Conservation (phyloP, 306 rosid genomes). For the Neltuma alba region DNA sequence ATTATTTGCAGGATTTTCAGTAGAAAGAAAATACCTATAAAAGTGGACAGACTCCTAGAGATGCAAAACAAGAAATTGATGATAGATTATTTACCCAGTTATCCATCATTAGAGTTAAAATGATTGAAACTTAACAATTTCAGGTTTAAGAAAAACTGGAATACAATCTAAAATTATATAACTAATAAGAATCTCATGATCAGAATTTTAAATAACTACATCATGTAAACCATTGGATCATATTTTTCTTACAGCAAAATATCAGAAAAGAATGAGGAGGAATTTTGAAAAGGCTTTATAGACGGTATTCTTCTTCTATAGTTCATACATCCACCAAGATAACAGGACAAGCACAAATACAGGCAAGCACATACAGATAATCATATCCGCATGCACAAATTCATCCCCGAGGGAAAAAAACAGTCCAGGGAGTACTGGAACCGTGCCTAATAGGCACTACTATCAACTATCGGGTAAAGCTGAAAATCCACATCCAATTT, state of each 20-base stretch:
- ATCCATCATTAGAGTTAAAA: background rate
- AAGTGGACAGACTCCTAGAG: conserved; percentile 19
- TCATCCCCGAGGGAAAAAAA: background rate
- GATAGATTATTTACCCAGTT: background rate
- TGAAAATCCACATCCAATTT: background rate
- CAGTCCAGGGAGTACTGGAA: background rate
- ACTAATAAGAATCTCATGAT: conserved; percentile 18
- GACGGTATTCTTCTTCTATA: background rate
- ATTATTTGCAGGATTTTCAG: conserved; percentile 34
- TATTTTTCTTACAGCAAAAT: background rate
- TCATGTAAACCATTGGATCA: conserved; percentile 10
- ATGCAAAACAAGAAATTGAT: conserved; percentile 17
- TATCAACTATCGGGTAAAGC: background rate
- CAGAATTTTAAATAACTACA: conserved; percentile 21
- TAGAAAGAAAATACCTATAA: conserved; percentile 18
- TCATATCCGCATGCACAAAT: background rate
- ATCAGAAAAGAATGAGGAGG: background rate
- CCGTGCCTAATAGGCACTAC: background rate
- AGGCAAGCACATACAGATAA: background rate
- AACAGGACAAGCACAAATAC: background rate
- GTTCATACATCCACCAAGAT: background rate
- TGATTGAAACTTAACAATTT: background rate
- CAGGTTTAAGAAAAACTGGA: background rate
- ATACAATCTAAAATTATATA: conserved; percentile 9
- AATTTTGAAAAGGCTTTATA: conserved; percentile 10